Base-by-base conservation (phyloP, 2,329 filamentous ascomycete genomes). In the Scleromitrula shiraiana region DNA sequence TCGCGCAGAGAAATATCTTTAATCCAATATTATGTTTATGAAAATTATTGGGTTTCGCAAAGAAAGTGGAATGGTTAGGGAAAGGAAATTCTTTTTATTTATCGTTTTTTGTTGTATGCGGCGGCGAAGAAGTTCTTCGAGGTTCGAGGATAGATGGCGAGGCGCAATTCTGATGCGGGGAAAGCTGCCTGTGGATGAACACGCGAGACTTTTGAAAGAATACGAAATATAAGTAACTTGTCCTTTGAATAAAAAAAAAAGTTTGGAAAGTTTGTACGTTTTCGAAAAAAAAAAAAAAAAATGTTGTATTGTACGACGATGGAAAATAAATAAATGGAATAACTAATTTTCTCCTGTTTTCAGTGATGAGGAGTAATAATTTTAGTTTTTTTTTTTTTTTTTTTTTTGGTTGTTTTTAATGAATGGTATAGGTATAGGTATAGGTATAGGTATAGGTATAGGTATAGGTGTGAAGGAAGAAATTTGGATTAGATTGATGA, bases 91-190 rank as follows among this genome's bases (percentile, higher is more conserved):
- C 27, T 46, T 23, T 15, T 24, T 46, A n/a, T n/a, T n/a, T n/a
- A n/a, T n/a, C n/a, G n/a, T n/a, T n/a, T n/a, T n/a, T n/a, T n/a
- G n/a, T n/a, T n/a, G n/a, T n/a, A n/a, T n/a, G 42, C 41, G 35
- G 35, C 33, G 35, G 15, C 4, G 30, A 35, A 27, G 38, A 37
- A 42, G 41, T 41, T 33, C n/a, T 44, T n/a, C n/a, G 17, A 41
- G 24, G 23, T 33, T 47, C 45, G 45, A 47, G 45, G 45, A 42
- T 47, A 20, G 45, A 47, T 47, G 45, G 32, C 36, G 37, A 50
- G 49, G 43, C 44, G 46, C 32, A 49, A 41, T 44, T 30, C 36
- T 46, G 35, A 50, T 46, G 48, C 42, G 42, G 48, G 36, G 48
- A 46, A 46, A 45, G 43, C 38, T 47, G 39, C 15, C 29, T 41